These are phyloP conservation scores for Moesziomyces sp. DNA, from an alignment of 1,284 basidiomycete species.

Conservation along the genomic window DNA sequence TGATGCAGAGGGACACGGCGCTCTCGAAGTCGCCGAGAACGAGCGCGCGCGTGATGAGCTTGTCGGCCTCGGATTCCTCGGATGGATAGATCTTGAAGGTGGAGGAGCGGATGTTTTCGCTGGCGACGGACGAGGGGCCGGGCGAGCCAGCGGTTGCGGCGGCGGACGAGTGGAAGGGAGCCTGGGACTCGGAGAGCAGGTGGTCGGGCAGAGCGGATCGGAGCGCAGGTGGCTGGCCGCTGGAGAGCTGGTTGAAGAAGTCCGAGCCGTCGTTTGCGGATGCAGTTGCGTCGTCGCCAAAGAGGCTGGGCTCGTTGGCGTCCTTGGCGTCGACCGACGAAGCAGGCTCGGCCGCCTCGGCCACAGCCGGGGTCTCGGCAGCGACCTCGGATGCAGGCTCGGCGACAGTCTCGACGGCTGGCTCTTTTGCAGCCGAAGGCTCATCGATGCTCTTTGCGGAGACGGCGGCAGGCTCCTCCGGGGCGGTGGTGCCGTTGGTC, in stretches of 20 bases:
- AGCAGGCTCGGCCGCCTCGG: constrained; percentile 3
- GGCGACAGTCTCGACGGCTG: constrained; percentile 71
- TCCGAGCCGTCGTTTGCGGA: constrained; percentile 77
- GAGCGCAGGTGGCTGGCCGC: constrained; percentile 25
- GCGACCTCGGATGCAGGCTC: constrained; percentile 69
- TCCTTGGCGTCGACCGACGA: constrained; percentile 21
- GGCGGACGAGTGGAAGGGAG: constrained; percentile 40
- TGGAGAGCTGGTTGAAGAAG: constrained; percentile 83
- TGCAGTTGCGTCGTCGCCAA: constrained; percentile 78
- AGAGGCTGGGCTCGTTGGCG: constrained; percentile 76
- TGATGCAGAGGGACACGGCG: constrained; percentile 90
- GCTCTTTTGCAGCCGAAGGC: constrained; percentile 70
- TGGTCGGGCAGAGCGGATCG: constrained; percentile 74
- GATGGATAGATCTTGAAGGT: constrained; percentile 91
- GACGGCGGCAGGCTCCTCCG: constrained; percentile 52
- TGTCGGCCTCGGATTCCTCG: constrained; percentile 88
- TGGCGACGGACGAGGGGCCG: constrained; percentile 78
- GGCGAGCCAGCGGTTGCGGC: constrained; percentile 71
- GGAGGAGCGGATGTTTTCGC: constrained; percentile 74
- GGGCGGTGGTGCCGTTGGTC: constrained; percentile 56
- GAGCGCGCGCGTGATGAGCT: constrained; percentile 88
- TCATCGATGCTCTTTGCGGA: constrained; percentile 58
- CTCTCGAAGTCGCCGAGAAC: constrained; percentile 93
- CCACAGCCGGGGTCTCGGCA: constrained; percentile 10
- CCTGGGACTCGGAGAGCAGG: constrained; percentile 74